Base-by-base conservation (phyloP, 257 asterid species). In the Penstemon davidsonii region DNA sequence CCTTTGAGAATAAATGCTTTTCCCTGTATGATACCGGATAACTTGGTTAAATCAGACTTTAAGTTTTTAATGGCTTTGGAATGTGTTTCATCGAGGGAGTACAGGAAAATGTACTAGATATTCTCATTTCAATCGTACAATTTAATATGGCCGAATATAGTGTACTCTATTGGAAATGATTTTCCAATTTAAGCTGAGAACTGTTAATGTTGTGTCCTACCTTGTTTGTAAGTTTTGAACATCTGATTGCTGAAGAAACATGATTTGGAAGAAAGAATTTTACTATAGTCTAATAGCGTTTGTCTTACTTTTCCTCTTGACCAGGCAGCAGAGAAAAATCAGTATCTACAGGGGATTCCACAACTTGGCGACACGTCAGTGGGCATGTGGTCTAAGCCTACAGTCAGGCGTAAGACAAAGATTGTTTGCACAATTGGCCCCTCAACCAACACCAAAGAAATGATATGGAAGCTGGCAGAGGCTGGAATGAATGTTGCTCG, bases 401-500 rank as follows among this genome's bases (percentile, higher is more conserved):
- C 55, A 18, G 92, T 89, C 54, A 81, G 92, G 52, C 91, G 91
- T 18, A 90, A 87, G 84, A 90, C 96, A 42, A 87, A 90, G 82
- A 90, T 87, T 75, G 96, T 87, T 41, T 89, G 96, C 86, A 90
- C 96, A 40, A 86, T 87, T 61, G 96, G 96, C 55, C 96, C 93
- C 12, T 89, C 96, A 15, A 85, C 96, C 55, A 71, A 85, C 80
- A 82, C 94, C 7, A 79, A 64, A 73, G 97, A 90, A 79, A 90
- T 87, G 91, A 87, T 90, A 72, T 87, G 95, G 97, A 88, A 88
- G 81, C 72, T 90, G 75, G 94, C 95, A 37, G 95, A 88, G 76
- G 97, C 91, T 60, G 96, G 97, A 66, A 90, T 90, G 96, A 90
- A 88, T 74, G 97, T 88, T 70, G 96, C 97, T 43, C 91, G 96